Base-by-base conservation (phyloP, 768 basidiomycete species). In the Lactarius vividus region DNA sequence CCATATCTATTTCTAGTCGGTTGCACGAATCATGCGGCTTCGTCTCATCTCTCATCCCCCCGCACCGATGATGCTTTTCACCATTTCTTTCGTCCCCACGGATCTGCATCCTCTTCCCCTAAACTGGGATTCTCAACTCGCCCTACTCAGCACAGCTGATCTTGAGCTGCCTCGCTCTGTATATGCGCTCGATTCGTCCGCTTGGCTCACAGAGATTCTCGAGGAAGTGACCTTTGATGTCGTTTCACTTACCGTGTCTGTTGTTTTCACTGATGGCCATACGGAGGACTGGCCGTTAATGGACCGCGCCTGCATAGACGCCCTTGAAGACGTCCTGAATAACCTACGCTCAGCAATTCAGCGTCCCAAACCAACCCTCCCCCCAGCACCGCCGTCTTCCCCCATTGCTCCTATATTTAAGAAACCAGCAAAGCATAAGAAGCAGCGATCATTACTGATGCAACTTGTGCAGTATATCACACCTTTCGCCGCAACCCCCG, bases 381-480 rank as follows among this genome's bases (percentile, higher is more conserved):
- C 62, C 2, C 62, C 66, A 3, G 53, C 67, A 42, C 52, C 71
- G 4, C 65, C 69, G 15, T 40, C 57, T 37, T 46, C 69, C 8
- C 52, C 67, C 37, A 52, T 66, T 37, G 70, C 76, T 42, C 70
- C 75, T 10, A 70, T 72, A 59, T 59, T 77, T 46, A 71, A 71
- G 52, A 83, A 79, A 71, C 70, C 70, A 3, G 71, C 77, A 49
- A 83, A 82, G 68, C 87, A 90, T 69, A 89, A 87, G 77, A 88
- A 85, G 70, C 85, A 88, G 70, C 81, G 85, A 53, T 91, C 90
- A 18, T 73, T 91, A 65, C 78, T 90, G 57, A 88, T 87, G 82
- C 83, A 87, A 8, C 77, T 92, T 46, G 84, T 91, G 57, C 65
- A 66, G 65, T 82, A 85, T 82, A 88, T 77, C 59, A 81, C 65